A percentile compares a stretch with the other conserved stretches of the same genome.
These are phyloP conservation scores for Sphenostylis stenocarpa DNA, from an alignment of 306 rosid genomes.

Conservation along the genomic window DNA sequence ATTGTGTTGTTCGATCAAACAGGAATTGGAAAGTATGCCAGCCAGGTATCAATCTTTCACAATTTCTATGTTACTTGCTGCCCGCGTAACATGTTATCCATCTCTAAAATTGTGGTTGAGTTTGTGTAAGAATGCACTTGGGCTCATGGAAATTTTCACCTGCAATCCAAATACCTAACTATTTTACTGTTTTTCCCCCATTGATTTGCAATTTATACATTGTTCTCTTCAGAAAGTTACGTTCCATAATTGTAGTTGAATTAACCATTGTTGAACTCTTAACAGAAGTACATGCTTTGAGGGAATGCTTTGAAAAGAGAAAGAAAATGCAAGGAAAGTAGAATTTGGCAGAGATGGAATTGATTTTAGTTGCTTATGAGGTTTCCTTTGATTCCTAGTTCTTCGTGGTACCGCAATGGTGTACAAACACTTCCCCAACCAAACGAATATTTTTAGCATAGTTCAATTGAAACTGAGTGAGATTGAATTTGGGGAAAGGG, in stretches of 20 bases:
- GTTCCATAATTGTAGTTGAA: neutral
- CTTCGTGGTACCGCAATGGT: neutral
- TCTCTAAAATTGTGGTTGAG: neutral
- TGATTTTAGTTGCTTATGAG: neutral
- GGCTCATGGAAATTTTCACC: neutral
- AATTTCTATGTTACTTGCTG: neutral
- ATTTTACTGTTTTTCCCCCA: neutral
- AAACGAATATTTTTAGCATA: conserved; percentile 14
- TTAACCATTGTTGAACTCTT: neutral
- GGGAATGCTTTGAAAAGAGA: conserved; percentile 66
- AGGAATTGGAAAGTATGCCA: conserved; percentile 89
- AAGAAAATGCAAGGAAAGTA: conserved; percentile 26
- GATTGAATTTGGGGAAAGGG: neutral
- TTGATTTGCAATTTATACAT: neutral
- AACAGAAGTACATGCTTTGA: conserved; percentile 79
- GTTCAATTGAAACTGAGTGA: conserved; percentile 12
- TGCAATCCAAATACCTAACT: neutral
- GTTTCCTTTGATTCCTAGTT: conserved; percentile 9
- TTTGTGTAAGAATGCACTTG: neutral
- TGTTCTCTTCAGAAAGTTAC: neutral
- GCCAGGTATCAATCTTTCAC: conserved; percentile 39
- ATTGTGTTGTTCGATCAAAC: conserved; percentile 62
- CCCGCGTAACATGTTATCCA: neutral
- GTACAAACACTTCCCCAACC: neutral
- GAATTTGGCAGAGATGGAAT: conserved; percentile 23